Percentiles rank a stretch among this genome's conserved stretches.
These are phyloP conservation scores for Zalerion maritima DNA, from an alignment of 495 filamentous ascomycete species.

Conservation along the genomic window DNA sequence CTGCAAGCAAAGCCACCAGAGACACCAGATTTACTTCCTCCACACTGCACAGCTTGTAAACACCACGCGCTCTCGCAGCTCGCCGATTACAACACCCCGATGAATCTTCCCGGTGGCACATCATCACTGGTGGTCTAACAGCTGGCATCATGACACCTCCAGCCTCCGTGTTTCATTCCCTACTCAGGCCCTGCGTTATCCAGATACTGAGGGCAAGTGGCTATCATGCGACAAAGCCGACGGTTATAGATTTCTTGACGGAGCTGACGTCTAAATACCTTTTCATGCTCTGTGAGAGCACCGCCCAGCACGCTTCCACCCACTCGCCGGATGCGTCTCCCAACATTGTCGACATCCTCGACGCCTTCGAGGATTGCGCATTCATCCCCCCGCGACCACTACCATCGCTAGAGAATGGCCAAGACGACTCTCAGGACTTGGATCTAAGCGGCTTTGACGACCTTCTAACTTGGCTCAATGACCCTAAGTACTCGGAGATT, in stretches of 20 bases:
- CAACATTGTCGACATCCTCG: slow-evolving; percentile 60
- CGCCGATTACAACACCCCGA: slow-evolving; percentile 7
- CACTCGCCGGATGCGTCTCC: slow-evolving; percentile 20
- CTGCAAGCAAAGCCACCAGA: too few relatives aligned
- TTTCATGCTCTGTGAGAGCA: slow-evolving; percentile 46
- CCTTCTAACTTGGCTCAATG: slow-evolving; percentile 60
- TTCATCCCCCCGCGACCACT: slow-evolving; percentile 7
- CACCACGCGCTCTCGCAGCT: neutral
- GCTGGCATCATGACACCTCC: slow-evolving; percentile 23
- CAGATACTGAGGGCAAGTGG: slow-evolving; percentile 79
- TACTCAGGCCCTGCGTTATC: slow-evolving; percentile 67
- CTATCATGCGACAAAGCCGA: slow-evolving; percentile 59
- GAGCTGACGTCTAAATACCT: slow-evolving; percentile 66
- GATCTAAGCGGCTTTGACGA: slow-evolving; percentile 59
- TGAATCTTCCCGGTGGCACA: slow-evolving; percentile 1
- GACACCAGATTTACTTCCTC: neutral
- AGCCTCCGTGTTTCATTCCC: slow-evolving; percentile 48
- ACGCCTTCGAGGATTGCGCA: slow-evolving; percentile 61
- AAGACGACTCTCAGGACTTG: slow-evolving; percentile 33
- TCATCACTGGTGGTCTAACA: slow-evolving; percentile 5
- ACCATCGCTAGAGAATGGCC: slow-evolving; percentile 43
- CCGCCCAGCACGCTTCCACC: slow-evolving; percentile 44
- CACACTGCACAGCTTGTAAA: slow-evolving; percentile 1
- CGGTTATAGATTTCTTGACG: slow-evolving; percentile 63
- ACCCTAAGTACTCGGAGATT: slow-evolving; percentile 57